These are phyloP conservation scores for Tetraselmis striata DNA, from an alignment of 139 green algal genomes.

Conservation along the genomic window DNA sequence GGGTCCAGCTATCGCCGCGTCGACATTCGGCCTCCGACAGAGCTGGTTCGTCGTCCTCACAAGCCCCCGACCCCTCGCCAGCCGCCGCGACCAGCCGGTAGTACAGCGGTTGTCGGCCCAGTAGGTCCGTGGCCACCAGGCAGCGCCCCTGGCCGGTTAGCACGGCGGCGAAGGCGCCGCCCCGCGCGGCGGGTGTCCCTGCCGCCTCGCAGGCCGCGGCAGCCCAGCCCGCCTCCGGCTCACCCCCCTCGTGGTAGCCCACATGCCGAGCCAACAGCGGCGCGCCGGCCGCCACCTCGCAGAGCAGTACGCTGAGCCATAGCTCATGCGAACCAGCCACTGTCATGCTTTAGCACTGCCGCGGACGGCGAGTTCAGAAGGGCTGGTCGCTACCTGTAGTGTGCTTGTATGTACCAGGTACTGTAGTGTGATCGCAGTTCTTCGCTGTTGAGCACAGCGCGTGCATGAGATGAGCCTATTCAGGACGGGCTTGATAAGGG, in stretches of 20 bases:
- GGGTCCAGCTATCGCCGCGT: not conserved
- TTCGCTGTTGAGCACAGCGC: too few relatives aligned
- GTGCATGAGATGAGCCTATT: too few relatives aligned
- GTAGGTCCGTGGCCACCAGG: not conserved
- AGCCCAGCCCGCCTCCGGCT: not conserved
- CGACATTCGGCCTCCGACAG: too few relatives aligned
- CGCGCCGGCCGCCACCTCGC: not conserved
- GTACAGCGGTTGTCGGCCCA: not conserved
- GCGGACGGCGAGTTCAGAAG: too few relatives aligned
- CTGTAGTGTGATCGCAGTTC: too few relatives aligned
- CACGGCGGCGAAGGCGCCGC: not conserved
- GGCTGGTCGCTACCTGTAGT: too few relatives aligned
- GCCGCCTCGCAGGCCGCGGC: not conserved
- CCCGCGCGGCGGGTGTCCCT: not conserved
- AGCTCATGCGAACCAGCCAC: too few relatives aligned
- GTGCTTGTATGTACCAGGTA: too few relatives aligned
- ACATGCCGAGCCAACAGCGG: not conserved
- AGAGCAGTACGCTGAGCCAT: not conserved
- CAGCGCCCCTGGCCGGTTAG: not conserved
- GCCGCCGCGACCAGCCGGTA: not conserved
- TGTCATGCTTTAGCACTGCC: too few relatives aligned
- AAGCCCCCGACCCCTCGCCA: not conserved
- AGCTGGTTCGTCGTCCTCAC: too few relatives aligned
- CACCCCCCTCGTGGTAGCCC: not conserved
- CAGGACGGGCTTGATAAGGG: too few relatives aligned